These are phyloP conservation scores for Annulohypoxylon truncatum DNA, from an alignment of 2,329 filamentous ascomycete genomes.

Conservation along the genomic window DNA sequence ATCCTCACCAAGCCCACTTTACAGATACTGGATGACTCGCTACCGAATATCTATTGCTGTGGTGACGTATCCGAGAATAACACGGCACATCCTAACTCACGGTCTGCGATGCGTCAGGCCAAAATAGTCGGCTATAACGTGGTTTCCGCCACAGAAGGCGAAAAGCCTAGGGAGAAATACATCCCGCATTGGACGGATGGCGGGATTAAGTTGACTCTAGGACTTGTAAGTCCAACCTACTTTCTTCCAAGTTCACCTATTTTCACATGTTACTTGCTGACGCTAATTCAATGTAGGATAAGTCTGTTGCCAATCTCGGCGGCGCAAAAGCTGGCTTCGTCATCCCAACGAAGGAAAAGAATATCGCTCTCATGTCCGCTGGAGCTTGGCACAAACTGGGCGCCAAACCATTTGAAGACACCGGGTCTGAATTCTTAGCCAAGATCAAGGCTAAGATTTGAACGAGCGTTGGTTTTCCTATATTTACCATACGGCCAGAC, in stretches of 20 bases:
- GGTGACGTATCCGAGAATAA: slow-evolving; percentile 71
- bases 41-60: slow-evolving; percentile 69
- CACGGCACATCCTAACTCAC: slow-evolving; percentile 63
- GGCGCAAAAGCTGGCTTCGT: slow-evolving; percentile 59
- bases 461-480: not conserved
- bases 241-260: slow-evolving; percentile 1
- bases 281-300: slow-evolving; percentile 54
- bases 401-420: slow-evolving; percentile 59
- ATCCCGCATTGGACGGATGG: slow-evolving; percentile 59
- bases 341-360: slow-evolving; percentile 56
- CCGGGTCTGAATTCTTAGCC: slow-evolving; percentile 29
- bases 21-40: slow-evolving; percentile 62
- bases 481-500: too few species aligned
- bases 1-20: slow-evolving; percentile 67
- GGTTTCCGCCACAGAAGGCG: slow-evolving; percentile 57
- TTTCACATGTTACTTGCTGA: not conserved
- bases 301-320: slow-evolving; percentile 57
- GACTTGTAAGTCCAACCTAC: slow-evolving; percentile 56
- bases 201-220: slow-evolving; percentile 65
- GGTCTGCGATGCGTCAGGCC: slow-evolving; percentile 66
- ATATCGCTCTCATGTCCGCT: slow-evolving; percentile 58
- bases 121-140: slow-evolving; percentile 66
- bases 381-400: slow-evolving; percentile 58
- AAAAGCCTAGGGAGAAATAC: slow-evolving; percentile 55
- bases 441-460: slow-evolving; percentile 33